Evolutionary conservation across 2,329 filamentous ascomycete genomes (phyloP).

Genomic region (Blastomyces parvus): DNA sequence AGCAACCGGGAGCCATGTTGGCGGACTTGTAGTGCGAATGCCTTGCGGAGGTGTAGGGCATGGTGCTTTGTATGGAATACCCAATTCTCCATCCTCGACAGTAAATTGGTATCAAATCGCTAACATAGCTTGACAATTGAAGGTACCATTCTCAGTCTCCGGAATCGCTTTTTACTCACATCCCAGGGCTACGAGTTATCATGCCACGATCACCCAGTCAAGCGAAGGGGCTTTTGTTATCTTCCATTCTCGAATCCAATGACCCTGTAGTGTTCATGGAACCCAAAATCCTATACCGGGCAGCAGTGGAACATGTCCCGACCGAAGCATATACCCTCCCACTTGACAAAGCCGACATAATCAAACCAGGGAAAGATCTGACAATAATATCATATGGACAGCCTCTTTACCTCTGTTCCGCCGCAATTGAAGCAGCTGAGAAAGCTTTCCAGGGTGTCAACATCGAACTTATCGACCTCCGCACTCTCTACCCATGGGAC

Average conservation of each 20-base stretch:
- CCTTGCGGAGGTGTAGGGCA: slow-evolving; percentile 84
- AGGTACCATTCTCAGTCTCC: slow-evolving; percentile 80
- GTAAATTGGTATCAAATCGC: slow-evolving; percentile 1
- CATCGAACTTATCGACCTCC: slow-evolving; percentile 76
- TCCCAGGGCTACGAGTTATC: slow-evolving; percentile 75
- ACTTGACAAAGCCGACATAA: slow-evolving; percentile 71
- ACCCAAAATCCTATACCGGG: slow-evolving; percentile 84
- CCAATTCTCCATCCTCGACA: slow-evolving; percentile 7
- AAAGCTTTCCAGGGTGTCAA: slow-evolving; percentile 61
- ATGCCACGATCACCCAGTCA: slow-evolving; percentile 78
- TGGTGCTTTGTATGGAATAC: slow-evolving; percentile 54
- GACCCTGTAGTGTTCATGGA: slow-evolving; percentile 92
- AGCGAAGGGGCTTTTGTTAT: slow-evolving; percentile 75
- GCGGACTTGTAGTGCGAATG: slow-evolving; percentile 81
- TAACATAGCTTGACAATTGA: background rate
- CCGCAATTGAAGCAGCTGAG: slow-evolving; percentile 65
- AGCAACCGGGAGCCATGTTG: slow-evolving; percentile 55
- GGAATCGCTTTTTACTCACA: slow-evolving; percentile 77
- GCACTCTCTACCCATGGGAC: slow-evolving; percentile 90
- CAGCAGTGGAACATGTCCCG: slow-evolving; percentile 84
- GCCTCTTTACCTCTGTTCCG: slow-evolving; percentile 72
- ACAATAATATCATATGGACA: slow-evolving; percentile 86
- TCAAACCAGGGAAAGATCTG: slow-evolving; percentile 70
- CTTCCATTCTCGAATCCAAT: slow-evolving; percentile 62
- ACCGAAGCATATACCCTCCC: slow-evolving; percentile 71